Conservation (phyloP, 768 basidiomycete genomes). For the Boletus eberwhitei region DNA sequence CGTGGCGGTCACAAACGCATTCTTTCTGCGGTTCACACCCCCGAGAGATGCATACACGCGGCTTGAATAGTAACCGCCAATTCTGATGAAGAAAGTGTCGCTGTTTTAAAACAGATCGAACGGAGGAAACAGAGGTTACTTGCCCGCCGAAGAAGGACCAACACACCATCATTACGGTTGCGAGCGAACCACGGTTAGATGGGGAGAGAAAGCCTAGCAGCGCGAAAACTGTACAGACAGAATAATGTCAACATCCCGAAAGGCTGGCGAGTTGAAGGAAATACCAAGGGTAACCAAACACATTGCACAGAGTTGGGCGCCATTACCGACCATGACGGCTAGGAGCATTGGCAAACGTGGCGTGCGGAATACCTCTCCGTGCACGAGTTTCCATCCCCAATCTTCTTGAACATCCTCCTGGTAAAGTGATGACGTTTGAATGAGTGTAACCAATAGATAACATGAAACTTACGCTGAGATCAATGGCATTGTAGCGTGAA, state of each 20-base stretch:
- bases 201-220: slow-evolving; percentile 92
- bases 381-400: slow-evolving; percentile 97
- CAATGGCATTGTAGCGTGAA: slow-evolving; percentile 87
- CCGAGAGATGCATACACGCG: slow-evolving; percentile 72
- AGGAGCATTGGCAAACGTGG: slow-evolving; percentile 75
- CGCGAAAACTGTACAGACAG: slow-evolving; percentile 65
- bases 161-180: slow-evolving; percentile 63
- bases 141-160: slow-evolving; percentile 93
- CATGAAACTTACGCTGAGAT: slow-evolving; percentile 65
- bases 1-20: slow-evolving; percentile 85
- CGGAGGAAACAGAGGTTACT: slow-evolving; percentile 13
- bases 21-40: slow-evolving; percentile 74
- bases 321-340: slow-evolving; percentile 84
- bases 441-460: not conserved
- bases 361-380: slow-evolving; percentile 92
- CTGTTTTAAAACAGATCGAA: not conserved
- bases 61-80: slow-evolving; percentile 87
- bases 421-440: not conserved
- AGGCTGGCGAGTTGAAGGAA: not conserved
- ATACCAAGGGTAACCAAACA: slow-evolving; percentile 80
- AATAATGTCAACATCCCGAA: slow-evolving; percentile 4
- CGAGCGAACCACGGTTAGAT: slow-evolving; percentile 90
- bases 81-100: slow-evolving; percentile 37
- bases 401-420: slow-evolving; percentile 97
- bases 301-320: slow-evolving; percentile 65